Percentiles rank a stretch among this genome's conserved stretches.
Conservation (phyloP, 805 yeast genomes). For the Spathaspora passalidarum region DNA sequence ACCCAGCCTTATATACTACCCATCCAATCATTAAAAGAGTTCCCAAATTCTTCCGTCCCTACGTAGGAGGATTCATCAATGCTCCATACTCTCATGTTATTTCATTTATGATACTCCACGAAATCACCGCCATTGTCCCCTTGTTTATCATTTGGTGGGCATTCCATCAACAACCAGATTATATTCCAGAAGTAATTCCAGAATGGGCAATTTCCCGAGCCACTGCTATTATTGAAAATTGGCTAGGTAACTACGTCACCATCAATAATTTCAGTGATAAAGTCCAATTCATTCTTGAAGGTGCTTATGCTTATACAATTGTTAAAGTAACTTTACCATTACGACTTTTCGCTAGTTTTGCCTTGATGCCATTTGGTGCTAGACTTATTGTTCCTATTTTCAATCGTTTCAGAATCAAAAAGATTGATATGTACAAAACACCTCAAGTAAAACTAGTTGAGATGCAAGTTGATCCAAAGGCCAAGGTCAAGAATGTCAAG, state of each 20-base stretch:
- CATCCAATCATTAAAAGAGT: slow-evolving; percentile 29
- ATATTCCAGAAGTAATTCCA: slow-evolving; percentile 54
- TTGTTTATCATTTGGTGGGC: slow-evolving; percentile 65
- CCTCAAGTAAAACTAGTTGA: background rate
- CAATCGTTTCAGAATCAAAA: slow-evolving; percentile 1
- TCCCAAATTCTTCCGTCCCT: slow-evolving; percentile 50
- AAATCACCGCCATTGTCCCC: slow-evolving; percentile 71
- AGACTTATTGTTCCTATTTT: slow-evolving; percentile 47
- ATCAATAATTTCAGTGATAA: slow-evolving; percentile 46
- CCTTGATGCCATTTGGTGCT: slow-evolving; percentile 59
- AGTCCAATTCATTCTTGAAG: slow-evolving; percentile 58
- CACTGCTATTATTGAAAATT: slow-evolving; percentile 51
- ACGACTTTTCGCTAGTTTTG: slow-evolving; percentile 48
- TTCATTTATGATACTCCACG: slow-evolving; percentile 68
- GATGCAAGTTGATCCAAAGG: background rate
- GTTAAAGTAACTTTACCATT: slow-evolving; percentile 61
- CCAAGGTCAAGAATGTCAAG: background rate
- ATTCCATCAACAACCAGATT: slow-evolving; percentile 52
- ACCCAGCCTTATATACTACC: background rate
- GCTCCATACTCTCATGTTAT: slow-evolving; percentile 63
- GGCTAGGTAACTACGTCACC: slow-evolving; percentile 28
- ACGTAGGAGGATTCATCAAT: slow-evolving; percentile 45
- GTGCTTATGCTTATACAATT: slow-evolving; percentile 70
- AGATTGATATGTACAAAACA: slow-evolving; percentile 8
- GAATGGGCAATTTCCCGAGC: slow-evolving; percentile 62